Evolutionary conservation across 352 stramenopile species (phyloP).

Genomic region (Pythium plurisporium): DNA sequence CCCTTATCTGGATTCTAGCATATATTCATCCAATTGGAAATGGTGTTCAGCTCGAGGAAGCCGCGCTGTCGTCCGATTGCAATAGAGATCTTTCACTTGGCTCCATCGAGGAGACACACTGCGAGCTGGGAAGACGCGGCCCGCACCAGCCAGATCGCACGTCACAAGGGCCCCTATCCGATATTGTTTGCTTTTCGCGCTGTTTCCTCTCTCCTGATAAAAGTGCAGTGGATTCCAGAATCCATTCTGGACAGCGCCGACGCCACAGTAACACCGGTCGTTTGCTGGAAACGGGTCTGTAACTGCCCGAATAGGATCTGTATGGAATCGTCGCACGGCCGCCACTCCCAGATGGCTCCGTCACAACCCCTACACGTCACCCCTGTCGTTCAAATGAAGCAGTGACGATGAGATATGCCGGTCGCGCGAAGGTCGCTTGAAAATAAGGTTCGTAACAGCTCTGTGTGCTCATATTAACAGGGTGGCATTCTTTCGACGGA

Average conservation of each 20-base stretch:
- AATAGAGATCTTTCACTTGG: slow-evolving; percentile 7
- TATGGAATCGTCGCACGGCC: slow-evolving; percentile 4
- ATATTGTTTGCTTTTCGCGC: no score
- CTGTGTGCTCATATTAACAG: no score
- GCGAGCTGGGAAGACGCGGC: background rate
- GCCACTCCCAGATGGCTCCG: slow-evolving; percentile 2
- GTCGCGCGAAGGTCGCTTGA: slow-evolving; percentile 8
- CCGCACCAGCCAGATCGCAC: no score
- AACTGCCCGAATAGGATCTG: slow-evolving; percentile 3
- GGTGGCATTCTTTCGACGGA: slow-evolving; percentile 19
- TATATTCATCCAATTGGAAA: slow-evolving; percentile 8
- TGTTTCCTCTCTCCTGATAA: no score
- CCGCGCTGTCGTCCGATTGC: slow-evolving; percentile 6
- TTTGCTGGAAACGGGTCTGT: slow-evolving; percentile 6
- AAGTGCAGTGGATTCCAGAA: no score
- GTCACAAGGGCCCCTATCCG: no score
- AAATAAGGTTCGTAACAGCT: background rate
- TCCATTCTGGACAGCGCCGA: no score
- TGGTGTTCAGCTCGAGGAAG: background rate
- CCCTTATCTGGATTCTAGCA: background rate
- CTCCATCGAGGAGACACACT: slow-evolving; percentile 1
- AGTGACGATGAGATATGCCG: background rate
- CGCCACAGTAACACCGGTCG: background rate
- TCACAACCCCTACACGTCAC: background rate
- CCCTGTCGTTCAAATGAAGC: background rate